phyloP scores from a whole-genome alignment of 2,329 filamentous ascomycete species.

The Botrytis tulipae region DNA sequence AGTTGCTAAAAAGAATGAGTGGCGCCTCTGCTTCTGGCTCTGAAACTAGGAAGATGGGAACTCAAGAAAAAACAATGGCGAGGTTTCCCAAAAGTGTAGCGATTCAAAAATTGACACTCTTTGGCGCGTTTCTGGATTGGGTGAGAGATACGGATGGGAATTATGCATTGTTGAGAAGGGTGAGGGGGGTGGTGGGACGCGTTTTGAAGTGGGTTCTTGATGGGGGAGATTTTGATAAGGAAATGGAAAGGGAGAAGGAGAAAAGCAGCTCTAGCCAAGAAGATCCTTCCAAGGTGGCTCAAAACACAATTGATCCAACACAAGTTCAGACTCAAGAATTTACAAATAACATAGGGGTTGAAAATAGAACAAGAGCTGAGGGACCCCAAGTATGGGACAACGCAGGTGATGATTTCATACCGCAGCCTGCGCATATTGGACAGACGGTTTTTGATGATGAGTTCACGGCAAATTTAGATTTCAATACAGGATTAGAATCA shows the following conservation, averaged over 20 bases:
- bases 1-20: constrained; percentile 33
- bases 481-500: not conserved
- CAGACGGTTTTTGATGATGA: not conserved
- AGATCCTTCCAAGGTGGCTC: not conserved
- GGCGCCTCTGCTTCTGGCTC: not conserved
- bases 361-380: not conserved
- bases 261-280: not conserved
- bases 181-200: not conserved
- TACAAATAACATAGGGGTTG: not conserved
- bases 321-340: not conserved
- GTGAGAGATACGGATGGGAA: constrained; percentile 37
- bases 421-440: not conserved
- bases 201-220: constrained; percentile 8
- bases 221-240: not conserved
- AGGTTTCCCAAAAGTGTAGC: constrained; percentile 33
- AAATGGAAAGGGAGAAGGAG: not conserved
- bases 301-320: not conserved
- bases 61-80: not conserved
- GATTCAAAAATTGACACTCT: constrained; percentile 37
- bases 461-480: not conserved
- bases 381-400: not conserved
- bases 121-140: constrained; percentile 38
- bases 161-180: constrained; percentile 26
- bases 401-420: not conserved
- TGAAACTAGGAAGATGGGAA: not conserved